Evolutionary conservation across 768 basidiomycete genomes (phyloP), one percentile per base, ranked within the genome.

Genomic region (Hemileccinum rubropunctum): DNA sequence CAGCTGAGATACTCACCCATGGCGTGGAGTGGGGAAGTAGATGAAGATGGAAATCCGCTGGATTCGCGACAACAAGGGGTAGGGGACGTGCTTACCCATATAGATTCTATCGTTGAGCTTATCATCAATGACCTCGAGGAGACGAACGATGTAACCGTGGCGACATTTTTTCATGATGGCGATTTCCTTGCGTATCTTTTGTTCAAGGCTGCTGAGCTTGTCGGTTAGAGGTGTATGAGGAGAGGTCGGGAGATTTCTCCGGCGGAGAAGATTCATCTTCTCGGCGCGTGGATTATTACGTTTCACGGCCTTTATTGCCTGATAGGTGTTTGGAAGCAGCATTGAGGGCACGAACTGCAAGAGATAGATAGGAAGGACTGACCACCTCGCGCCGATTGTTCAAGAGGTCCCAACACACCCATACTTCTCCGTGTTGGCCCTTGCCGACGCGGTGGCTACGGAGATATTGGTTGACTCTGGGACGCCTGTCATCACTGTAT

Each of bases 81-180:
- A 47, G 46, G 53, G 48, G 42, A 17, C n/a, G 10, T 27, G 79
- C 91, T 69, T 59, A 95, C 94, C 87, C 80, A 99, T 89, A 70
- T 91, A 98, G 37, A 99, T 88, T 71, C 88, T 89, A 60, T 90
- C 86, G 43, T 81, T 81, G 56, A 87, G 78, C 37, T 84, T 81
- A 70, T 98, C 97, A 68, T 98, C 95, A 53, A 99, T 95, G 63
- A 98, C 93, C 68, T 98, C 94, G 58, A 84, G 83, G 49, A 99
- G 78, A 54, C 86, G 77, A 11, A 98, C 93, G 51, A 97, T 84
- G 65, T 97, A 86, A 0, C 88, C 86, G 63, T 97, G 93, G 41
- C 84, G 75, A 61, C 91, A 87, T 65, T 97, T 95, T 76, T 98
- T 98, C 91, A 99, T 97, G 68, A 98, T 95, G 3, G 97, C 97